Base-by-base conservation (phyloP, 108 stramenopile genomes). In the Skeletonema potamos region DNA sequence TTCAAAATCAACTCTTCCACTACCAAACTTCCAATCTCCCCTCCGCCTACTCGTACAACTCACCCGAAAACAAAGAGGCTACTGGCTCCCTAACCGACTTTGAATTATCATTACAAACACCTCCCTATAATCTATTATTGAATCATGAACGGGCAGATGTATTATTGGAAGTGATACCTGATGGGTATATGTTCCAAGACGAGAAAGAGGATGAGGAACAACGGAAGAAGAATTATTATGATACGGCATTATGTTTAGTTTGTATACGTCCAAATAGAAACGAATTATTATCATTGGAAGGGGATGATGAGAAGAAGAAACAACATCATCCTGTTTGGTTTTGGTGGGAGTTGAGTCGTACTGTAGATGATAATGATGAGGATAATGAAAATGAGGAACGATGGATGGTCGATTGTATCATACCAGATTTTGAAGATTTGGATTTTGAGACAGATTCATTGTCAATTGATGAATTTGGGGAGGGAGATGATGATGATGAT, bases 391-490 rank as follows among this genome's bases (percentile, higher is more conserved):
- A 33, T 51, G 61, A 32, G n/a, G 66, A 66, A 8, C 64, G 54
- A 46, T 79, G 77, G 77, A 72, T 46, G 60, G 77, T 79, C 13
- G 77, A 79, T 67, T 79, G 77, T 48, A 64, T 79, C 11, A 37
- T 66, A 32, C 77, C 77, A 8, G 77, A 79, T 57, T 79, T 79
- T 58, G 77, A 79, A 30, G 77, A 79, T 72, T 72, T 79, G 61
- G 77, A 79, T 15, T 79, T 79, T 61, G 77, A 79, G 46, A 61
- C 77, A 18, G 70, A 79, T 37, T 41, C 36, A 24, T 57, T 79
- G 18, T 59, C 66, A 8, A 67, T 75, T 44, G 66, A 70, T 12
- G 44, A 66, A 58, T 70, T 77, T 54, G 39, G 54, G 20, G 72
- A 64, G 33, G 68, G 22, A 22, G 62, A 64, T 54, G 63, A 64